Conservation (phyloP, 306 rosid genomes). For the Gynostemma pentaphyllum region DNA sequence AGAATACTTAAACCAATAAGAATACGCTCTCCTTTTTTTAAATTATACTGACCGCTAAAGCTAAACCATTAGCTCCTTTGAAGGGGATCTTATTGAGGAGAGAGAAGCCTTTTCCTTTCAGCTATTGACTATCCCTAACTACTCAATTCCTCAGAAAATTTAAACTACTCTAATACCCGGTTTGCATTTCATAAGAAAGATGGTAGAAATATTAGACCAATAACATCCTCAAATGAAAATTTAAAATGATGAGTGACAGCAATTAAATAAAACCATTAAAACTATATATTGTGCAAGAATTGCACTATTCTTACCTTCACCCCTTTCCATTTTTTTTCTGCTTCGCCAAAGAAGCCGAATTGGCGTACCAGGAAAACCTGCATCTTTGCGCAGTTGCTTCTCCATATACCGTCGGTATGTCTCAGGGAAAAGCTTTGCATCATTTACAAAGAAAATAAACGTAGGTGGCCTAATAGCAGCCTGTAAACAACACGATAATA, state of each 20-base stretch:
- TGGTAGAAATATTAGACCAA: background rate
- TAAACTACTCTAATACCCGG: too few species aligned
- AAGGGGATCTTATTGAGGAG: too few species aligned
- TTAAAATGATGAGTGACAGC: too few species aligned
- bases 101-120: too few species aligned
- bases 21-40: too few species aligned
- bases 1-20: too few species aligned
- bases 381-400: slow-evolving; percentile 73
- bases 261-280: background rate
- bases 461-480: slow-evolving; percentile 98
- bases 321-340: slow-evolving; percentile 57
- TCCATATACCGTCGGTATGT: slow-evolving; percentile 83
- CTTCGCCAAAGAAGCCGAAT: slow-evolving; percentile 88
- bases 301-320: slow-evolving; percentile 40
- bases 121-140: too few species aligned
- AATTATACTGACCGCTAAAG: too few species aligned
- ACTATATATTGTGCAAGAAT: background rate
- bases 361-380: slow-evolving; percentile 90
- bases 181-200: too few species aligned
- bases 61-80: too few species aligned
- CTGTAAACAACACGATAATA: slow-evolving; percentile 31
- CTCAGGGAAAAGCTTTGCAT: slow-evolving; percentile 82
- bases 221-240: background rate
- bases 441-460: slow-evolving; percentile 89
- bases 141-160: too few species aligned